A percentile compares a stretch with the other conserved stretches of the same genome.
phyloP scores from a whole-genome alignment of 306 rosid species.

The Sindora glabra region DNA sequence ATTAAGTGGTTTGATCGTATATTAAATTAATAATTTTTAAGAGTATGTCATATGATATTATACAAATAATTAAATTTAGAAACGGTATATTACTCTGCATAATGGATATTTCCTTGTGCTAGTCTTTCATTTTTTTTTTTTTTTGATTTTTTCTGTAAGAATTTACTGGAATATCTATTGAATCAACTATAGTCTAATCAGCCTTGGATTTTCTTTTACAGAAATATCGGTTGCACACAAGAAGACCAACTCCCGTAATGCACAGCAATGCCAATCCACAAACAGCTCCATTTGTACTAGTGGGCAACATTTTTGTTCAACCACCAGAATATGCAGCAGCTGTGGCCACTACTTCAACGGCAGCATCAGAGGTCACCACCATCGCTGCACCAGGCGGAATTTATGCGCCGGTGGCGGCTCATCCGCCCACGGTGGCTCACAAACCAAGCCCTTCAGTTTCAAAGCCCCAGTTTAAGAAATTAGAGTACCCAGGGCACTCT shows the following conservation, averaged over 20 bases:
- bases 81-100: too few relatives aligned
- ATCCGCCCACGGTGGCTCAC: conserved; percentile 22
- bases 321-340: too few relatives aligned
- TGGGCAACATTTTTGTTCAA: conserved; percentile 76
- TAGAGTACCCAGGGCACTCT: conserved; percentile 12
- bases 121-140: too few relatives aligned
- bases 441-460: conserved; percentile 11
- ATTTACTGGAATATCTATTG: too few relatives aligned
- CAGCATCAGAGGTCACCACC: conserved; percentile 18
- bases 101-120: too few relatives aligned
- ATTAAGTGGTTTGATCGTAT: too few relatives aligned
- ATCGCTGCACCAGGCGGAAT: conserved; percentile 25
- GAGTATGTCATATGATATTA: too few relatives aligned
- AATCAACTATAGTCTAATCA: too few relatives aligned
- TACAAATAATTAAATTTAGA: too few relatives aligned
- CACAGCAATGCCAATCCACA: conserved; percentile 39
- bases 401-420: conserved; percentile 62
- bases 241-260: conserved; percentile 53
- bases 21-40: too few relatives aligned
- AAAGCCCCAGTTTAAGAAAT: conserved; percentile 27
- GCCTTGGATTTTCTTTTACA: conserved; percentile 21
- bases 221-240: conserved; percentile 80
- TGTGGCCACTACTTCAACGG: too few relatives aligned
- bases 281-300: conserved; percentile 56
- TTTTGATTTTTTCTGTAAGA: too few relatives aligned